These are phyloP conservation scores for Lactarius indigo DNA, from an alignment of 768 basidiomycete genomes.

Conservation along the genomic window DNA sequence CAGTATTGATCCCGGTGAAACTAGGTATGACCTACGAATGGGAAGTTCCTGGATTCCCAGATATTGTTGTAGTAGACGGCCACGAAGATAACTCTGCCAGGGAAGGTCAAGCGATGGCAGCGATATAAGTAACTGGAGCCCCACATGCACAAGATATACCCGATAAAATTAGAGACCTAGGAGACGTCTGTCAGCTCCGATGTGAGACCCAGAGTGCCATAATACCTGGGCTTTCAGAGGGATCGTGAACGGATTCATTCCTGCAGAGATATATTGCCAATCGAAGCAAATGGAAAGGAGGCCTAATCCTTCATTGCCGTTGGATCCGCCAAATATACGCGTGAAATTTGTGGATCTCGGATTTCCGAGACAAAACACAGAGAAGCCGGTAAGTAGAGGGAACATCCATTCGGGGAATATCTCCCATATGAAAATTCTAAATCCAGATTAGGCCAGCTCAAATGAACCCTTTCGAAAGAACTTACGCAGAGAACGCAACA, in stretches of 20 bases:
- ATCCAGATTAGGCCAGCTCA: background rate
- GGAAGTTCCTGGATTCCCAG: constrained; percentile 27
- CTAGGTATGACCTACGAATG: constrained; percentile 11
- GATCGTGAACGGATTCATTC: constrained; percentile 47
- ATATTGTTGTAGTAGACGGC: constrained; percentile 31
- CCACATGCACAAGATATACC: constrained; percentile 50
- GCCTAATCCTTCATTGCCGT: constrained; percentile 30
- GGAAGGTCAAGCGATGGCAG: background rate
- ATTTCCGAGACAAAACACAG: constrained; percentile 32
- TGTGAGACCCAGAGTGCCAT: background rate
- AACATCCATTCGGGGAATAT: constrained; percentile 26
- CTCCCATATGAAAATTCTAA: constrained; percentile 34
- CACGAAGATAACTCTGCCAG: constrained; percentile 28
- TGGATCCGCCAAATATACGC: constrained; percentile 27
- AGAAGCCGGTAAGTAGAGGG: constrained; percentile 30
- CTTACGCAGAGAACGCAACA: constrained; percentile 40
- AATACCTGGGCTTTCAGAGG: constrained; percentile 46
- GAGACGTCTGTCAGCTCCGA: background rate
- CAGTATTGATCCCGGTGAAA: background rate
- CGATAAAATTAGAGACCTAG: constrained; percentile 47
- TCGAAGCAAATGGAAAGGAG: constrained; percentile 30
- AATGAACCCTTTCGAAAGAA: background rate
- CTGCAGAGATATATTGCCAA: constrained; percentile 31
- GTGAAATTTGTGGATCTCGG: constrained; percentile 27
- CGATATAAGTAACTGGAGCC: constrained; percentile 9